These are phyloP conservation scores for Elaeis oleifera DNA, from an alignment of 202 grass and related monocot genomes.

Conservation along the genomic window DNA sequence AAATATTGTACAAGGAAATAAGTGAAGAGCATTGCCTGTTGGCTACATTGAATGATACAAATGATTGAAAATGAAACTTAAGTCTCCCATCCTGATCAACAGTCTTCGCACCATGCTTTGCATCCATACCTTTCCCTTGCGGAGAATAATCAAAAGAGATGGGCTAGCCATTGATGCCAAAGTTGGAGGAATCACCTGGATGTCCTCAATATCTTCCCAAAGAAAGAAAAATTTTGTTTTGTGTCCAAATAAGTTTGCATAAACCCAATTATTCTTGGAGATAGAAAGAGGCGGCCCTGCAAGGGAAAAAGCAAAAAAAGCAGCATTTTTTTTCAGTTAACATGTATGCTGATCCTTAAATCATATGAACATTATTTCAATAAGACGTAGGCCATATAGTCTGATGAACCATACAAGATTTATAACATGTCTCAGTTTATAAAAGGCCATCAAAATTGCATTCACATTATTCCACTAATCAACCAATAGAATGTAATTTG, in stretches of 20 bases:
- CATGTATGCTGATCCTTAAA: neutral
- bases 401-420: too few relatives aligned
- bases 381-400: too few relatives aligned
- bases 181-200: conserved; percentile 52
- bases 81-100: conserved; percentile 68
- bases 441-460: too few relatives aligned
- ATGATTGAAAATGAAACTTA: conserved; percentile 90
- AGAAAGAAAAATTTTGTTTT: conserved; percentile 99
- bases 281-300: conserved; percentile 92
- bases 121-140: conserved; percentile 78
- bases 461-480: too few relatives aligned
- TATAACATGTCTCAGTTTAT: too few relatives aligned
- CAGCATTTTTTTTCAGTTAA: conserved; percentile 13
- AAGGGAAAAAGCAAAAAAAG: conserved; percentile 20
- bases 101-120: conserved; percentile 72
- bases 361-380: too few relatives aligned
- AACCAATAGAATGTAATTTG: too few relatives aligned
- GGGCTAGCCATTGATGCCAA: conserved; percentile 86
- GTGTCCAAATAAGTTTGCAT: conserved; percentile 86
- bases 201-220: conserved; percentile 99
- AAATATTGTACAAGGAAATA: conserved; percentile 15
- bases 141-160: conserved; percentile 64
- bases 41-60: conserved; percentile 79
- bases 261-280: conserved; percentile 97
- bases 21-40: conserved; percentile 44